phyloP scores from a whole-genome alignment of 2,329 filamentous ascomycete genomes.

The Claviceps arundinis region DNA sequence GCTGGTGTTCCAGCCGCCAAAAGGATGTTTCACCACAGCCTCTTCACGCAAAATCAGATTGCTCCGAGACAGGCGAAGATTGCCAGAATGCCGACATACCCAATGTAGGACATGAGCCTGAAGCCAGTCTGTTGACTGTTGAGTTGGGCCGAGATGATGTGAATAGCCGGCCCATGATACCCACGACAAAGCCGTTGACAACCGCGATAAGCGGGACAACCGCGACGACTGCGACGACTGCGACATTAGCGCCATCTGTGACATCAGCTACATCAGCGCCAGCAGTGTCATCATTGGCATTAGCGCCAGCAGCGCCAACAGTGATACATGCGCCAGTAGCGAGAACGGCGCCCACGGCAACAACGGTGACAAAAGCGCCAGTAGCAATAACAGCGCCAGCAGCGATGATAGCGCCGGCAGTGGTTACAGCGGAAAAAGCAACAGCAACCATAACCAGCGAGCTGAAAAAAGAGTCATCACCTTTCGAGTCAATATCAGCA shows the following conservation, averaged over 20 bases:
- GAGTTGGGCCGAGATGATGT: conserved; percentile 15
- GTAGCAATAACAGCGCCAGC: no score
- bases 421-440: background rate
- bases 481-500: conserved; percentile 25
- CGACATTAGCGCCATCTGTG: no score
- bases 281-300: no score
- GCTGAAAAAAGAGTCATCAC: conserved; percentile 24
- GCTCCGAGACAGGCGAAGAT: conserved; percentile 30
- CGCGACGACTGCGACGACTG: no score
- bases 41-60: conserved; percentile 25
- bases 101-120: conserved; percentile 19
- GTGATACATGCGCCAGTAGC: no score
- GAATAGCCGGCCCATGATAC: conserved; percentile 23
- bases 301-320: no score
- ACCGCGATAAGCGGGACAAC: no score
- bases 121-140: conserved; percentile 9
- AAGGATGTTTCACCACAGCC: conserved; percentile 11
- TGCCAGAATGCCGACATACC: conserved; percentile 30
- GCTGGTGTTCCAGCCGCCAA: conserved; percentile 41
- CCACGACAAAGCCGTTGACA: conserved; percentile 19
- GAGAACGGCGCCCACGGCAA: no score
- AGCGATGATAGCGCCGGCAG: no score
- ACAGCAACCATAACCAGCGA: conserved; percentile 15
- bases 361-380: background rate
- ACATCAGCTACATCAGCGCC: no score